Conservation (phyloP, 495 filamentous ascomycete genomes). For the Sabuloglossum arenarium region DNA sequence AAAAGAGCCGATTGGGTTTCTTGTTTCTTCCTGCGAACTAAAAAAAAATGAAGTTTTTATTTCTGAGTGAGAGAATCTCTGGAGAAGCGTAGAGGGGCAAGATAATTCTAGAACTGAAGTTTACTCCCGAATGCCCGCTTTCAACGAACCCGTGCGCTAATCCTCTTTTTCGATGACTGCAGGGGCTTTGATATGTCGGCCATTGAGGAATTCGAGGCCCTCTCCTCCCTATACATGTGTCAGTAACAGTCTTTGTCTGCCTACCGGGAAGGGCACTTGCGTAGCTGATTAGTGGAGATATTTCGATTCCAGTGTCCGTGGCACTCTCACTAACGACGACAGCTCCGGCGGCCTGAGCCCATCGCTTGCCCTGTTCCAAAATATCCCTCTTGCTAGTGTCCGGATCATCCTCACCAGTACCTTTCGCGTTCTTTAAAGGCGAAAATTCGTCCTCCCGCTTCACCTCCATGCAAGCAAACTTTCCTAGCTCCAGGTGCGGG, state of each 20-base stretch:
- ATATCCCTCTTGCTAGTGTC: constrained; percentile 83
- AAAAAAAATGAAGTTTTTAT: background rate
- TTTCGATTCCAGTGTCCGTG: constrained; percentile 54
- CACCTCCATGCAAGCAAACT: constrained; percentile 92
- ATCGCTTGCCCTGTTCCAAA: constrained; percentile 67
- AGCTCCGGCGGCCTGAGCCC: constrained; percentile 61
- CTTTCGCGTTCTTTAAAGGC: constrained; percentile 85
- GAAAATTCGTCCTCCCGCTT: constrained; percentile 97
- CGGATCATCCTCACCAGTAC: constrained; percentile 80
- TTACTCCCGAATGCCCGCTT: background rate
- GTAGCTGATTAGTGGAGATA: constrained; percentile 88
- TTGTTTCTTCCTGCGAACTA: background rate
- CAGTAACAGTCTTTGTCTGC: background rate
- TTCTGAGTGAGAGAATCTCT: background rate
- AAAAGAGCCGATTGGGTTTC: background rate
- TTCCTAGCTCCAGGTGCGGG: constrained; percentile 63
- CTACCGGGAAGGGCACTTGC: constrained; percentile 33
- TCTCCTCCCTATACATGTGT: constrained; percentile 50
- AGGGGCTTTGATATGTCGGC: constrained; percentile 51
- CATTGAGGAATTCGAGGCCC: constrained; percentile 58
- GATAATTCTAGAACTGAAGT: background rate
- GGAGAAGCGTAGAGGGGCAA: background rate
- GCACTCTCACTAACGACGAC: constrained; percentile 48
- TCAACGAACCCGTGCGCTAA: constrained; percentile 7
- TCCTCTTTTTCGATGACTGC: constrained; percentile 59